Evolutionary conservation across 441 rosid genomes (phyloP).

Genomic region (Gossypium aridum): DNA sequence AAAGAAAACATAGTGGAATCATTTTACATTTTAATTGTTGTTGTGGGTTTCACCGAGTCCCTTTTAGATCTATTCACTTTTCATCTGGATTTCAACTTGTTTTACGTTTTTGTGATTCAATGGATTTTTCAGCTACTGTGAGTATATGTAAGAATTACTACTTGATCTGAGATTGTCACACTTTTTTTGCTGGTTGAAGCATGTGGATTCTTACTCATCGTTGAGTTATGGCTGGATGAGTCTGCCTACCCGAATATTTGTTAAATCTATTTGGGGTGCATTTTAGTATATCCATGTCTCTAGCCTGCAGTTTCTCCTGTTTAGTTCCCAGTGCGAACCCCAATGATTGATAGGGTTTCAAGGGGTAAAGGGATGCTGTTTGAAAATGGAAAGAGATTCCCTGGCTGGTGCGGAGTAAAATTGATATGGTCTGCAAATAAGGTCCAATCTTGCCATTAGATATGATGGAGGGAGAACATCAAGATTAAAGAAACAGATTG

Average conservation of each 20-base stretch:
- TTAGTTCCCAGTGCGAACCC: too few species aligned
- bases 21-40: background rate
- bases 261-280: background rate
- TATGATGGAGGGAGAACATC: too few species aligned
- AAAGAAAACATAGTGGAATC: background rate
- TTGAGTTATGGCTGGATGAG: background rate
- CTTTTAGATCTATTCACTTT: background rate
- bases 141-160: background rate
- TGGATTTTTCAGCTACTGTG: background rate
- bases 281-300: background rate
- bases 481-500: too few species aligned
- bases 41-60: background rate
- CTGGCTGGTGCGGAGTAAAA: too few species aligned
- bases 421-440: too few species aligned
- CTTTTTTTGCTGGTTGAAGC: background rate
- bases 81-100: background rate
- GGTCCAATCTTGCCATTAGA: too few species aligned
- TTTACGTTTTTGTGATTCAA: background rate
- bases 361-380: too few species aligned
- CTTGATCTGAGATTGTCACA: background rate
- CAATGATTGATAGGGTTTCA: too few species aligned
- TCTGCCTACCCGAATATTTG: background rate
- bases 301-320: background rate
- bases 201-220: background rate
- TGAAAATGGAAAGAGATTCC: too few species aligned